A percentile compares a stretch with the other conserved stretches of the same genome.
These are phyloP conservation scores for Apiotrichum gamsii DNA, from an alignment of 1,284 basidiomycete genomes.

Conservation along the genomic window DNA sequence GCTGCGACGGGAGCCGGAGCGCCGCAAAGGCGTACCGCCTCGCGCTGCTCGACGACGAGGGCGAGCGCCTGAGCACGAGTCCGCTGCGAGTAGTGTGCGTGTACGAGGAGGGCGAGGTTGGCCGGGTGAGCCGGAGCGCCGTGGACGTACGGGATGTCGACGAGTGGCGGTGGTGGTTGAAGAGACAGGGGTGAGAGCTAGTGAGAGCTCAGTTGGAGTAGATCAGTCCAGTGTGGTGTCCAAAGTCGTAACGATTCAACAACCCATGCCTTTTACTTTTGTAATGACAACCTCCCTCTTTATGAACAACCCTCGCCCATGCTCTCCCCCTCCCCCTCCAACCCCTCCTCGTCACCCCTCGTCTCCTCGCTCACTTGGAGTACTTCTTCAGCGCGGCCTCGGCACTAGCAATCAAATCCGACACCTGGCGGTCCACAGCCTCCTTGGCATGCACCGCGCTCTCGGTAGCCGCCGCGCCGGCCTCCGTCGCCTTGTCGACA, in stretches of 20 bases:
- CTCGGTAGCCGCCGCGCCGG: neutral
- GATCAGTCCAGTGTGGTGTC: too few species aligned
- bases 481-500: neutral
- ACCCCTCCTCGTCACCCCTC: too few species aligned
- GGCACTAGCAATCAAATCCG: neutral
- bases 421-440: neutral
- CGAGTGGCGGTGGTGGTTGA: constrained; percentile 35
- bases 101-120: constrained; percentile 26
- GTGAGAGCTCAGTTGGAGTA: too few species aligned
- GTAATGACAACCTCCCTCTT: too few species aligned
- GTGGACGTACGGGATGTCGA: constrained; percentile 33
- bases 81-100: constrained; percentile 32
- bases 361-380: neutral
- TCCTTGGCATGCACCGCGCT: too few species aligned
- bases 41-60: constrained; percentile 26
- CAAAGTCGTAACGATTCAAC: too few species aligned
- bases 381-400: constrained; percentile 2
- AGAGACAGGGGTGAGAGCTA: too few species aligned
- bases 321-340: too few species aligned
- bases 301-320: too few species aligned
- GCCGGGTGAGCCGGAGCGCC: constrained; percentile 26
- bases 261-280: too few species aligned
- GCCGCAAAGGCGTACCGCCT: constrained; percentile 36
- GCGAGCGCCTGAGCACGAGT: constrained; percentile 24
- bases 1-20: constrained; percentile 24